Evolutionary conservation across 495 filamentous ascomycete genomes (phyloP), one percentile per base, ranked within the genome.

Genomic region (Aspergillus bridgeri): DNA sequence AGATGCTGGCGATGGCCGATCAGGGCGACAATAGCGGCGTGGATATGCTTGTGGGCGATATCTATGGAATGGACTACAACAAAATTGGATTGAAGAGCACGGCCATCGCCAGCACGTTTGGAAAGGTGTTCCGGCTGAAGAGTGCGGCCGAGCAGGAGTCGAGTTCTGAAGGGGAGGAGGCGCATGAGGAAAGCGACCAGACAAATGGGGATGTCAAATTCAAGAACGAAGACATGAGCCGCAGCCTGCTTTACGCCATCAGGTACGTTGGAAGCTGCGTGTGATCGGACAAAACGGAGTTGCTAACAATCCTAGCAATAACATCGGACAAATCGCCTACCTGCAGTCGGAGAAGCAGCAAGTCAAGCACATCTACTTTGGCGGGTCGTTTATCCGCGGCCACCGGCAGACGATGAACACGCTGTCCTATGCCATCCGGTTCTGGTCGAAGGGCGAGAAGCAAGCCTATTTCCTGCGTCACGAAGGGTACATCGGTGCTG

Each of bases 401-500:
- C 94, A 98, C 70, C 84, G 86, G 11, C 95, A 98, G 70, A 98
- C 94, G 17, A 98, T 98, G 88, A 93, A 96, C 68, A 96, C 94
- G 0, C 80, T 98, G 1, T 89, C 87, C 42, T 98, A 94, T 66
- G 94, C 93, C 66, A 98, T 98, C 74, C 88, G 88, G 54, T 98
- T 97, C 75, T 98, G 94, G 94, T 92, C 88, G 63, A 89, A 93
- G 64, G 94, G 95, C 56, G 79, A 86, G 66, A 96, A 95, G 73
- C 89, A 96, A 71, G 93, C 94, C 8, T 98, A 96, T 72, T 98
- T 98, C 68, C 69, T 98, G 44, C 85, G 95, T 9, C 94, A 98
- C 63, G 94, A 98, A 65, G 94, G 94, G 23, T 98, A 96, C 74
- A 80, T 98, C 2, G 94, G 94, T n/a, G 88, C 94, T 13, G 94